A percentile compares a stretch with the other conserved stretches of the same genome.
phyloP scores from a whole-genome alignment of 2,329 filamentous ascomycete species.

The Pseudocercospora vitis region DNA sequence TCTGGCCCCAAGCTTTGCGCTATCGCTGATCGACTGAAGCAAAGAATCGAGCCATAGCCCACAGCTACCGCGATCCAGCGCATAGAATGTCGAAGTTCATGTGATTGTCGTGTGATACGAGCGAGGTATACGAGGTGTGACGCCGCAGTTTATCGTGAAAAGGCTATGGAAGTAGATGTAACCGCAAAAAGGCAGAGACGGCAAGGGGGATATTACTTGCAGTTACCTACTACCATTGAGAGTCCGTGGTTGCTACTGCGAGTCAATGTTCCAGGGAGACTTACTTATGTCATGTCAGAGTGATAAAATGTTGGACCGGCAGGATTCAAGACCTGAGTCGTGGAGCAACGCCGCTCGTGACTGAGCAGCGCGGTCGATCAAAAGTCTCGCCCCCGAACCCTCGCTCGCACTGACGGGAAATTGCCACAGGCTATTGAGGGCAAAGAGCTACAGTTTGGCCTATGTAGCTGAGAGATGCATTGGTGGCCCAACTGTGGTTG shows the following conservation, averaged over 20 bases:
- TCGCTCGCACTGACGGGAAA: too few species aligned
- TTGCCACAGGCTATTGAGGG: too few species aligned
- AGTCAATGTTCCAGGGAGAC: not conserved
- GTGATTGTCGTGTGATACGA: not conserved
- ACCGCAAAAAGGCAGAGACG: not conserved
- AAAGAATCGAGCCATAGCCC: not conserved
- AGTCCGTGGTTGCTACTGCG: not conserved
- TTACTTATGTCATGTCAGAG: not conserved
- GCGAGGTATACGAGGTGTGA: not conserved
- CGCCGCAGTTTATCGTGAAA: too few species aligned
- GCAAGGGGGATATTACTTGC: not conserved
- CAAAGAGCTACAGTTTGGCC: too few species aligned
- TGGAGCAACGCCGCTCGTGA: not conserved
- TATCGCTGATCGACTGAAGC: not conserved
- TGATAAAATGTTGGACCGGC: not conserved
- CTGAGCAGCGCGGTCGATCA: not conserved
- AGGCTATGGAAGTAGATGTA: not conserved
- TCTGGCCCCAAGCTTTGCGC: not conserved
- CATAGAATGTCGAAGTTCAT: not conserved
- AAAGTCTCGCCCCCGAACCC: too few species aligned
- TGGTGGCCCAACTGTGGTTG: too few species aligned
- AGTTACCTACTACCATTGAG: not conserved
- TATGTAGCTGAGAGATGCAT: too few species aligned
- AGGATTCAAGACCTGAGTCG: not conserved
- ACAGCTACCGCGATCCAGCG: not conserved